Conservation (phyloP, 164 flowering plant species). For the Litsea cubeba region DNA sequence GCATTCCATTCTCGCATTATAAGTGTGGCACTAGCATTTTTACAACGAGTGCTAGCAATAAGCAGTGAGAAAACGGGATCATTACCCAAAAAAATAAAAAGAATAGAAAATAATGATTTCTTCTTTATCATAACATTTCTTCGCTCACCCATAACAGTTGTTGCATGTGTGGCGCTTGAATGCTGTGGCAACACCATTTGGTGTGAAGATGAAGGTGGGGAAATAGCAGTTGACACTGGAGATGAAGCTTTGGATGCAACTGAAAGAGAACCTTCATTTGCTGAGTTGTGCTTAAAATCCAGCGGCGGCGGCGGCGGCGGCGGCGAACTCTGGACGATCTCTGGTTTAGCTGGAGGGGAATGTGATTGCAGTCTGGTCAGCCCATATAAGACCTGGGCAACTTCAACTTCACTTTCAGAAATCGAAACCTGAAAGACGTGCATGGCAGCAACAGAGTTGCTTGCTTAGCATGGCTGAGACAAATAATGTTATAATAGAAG, state of each 20-base stretch:
- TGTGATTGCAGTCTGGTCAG: conserved; percentile 15
- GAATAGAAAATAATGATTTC: background rate
- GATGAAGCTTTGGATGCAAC: conserved; percentile 10
- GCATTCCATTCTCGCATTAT: background rate
- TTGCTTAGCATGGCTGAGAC: background rate
- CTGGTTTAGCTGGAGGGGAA: conserved; percentile 11
- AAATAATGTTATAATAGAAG: background rate
- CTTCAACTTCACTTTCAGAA: conserved; percentile 22
- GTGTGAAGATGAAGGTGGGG: conserved; percentile 6
- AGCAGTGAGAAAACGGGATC: too few species aligned
- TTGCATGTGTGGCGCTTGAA: background rate
- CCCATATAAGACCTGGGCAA: conserved; percentile 12
- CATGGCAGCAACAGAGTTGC: background rate
- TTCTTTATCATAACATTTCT: background rate
- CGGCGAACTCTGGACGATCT: conserved; percentile 2
- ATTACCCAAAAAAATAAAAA: background rate
- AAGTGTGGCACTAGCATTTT: background rate
- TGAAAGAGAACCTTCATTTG: conserved; percentile 11
- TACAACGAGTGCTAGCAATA: too few species aligned
- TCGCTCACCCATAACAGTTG: conserved; percentile 10
- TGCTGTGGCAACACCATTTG: conserved; percentile 3
- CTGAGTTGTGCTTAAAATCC: conserved; percentile 4
- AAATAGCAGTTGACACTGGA: conserved; percentile 9
- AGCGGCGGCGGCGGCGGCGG: background rate
- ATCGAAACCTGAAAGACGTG: conserved; percentile 10